Conservation (phyloP, 2,329 filamentous ascomycete genomes). For the Chaetomiaceae sp. region DNA sequence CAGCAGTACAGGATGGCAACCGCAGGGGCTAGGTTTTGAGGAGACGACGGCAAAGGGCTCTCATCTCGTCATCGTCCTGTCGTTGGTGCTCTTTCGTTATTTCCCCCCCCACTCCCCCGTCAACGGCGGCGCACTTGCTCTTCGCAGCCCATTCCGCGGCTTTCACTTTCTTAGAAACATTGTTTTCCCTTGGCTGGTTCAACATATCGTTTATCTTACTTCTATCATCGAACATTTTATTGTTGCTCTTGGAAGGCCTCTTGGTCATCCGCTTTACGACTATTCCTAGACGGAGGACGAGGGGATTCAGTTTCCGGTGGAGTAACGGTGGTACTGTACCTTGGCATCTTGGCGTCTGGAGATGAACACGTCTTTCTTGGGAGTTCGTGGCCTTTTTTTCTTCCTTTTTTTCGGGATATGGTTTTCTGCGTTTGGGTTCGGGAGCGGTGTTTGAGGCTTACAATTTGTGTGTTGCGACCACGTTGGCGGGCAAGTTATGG, state of each 20-base stretch:
- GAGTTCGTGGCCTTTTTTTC: neutral
- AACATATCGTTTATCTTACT: too few relatives aligned
- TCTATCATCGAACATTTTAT: too few relatives aligned
- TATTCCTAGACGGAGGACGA: neutral
- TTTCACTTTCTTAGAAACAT: too few relatives aligned
- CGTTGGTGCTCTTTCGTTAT: neutral
- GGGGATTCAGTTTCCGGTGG: neutral
- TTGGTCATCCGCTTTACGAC: too few relatives aligned
- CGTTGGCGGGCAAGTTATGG: neutral
- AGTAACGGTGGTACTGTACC: neutral
- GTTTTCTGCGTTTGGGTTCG: neutral
- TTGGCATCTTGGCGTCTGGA: neutral
- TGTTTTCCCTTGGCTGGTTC: too few relatives aligned
- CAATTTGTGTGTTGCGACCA: neutral
- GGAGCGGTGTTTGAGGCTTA: neutral
- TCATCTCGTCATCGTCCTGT: neutral
- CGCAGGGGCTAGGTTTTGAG: neutral
- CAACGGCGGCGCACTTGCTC: neutral
- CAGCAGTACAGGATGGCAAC: conserved; percentile 6
- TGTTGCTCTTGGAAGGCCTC: too few relatives aligned
- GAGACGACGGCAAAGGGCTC: neutral
- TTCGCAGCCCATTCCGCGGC: neutral
- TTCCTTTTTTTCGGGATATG: neutral
- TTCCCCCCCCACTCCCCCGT: too few relatives aligned
- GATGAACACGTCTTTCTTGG: neutral